phyloP scores from a whole-genome alignment of 305 asterid species.

The Fraxinus angustifolia region DNA sequence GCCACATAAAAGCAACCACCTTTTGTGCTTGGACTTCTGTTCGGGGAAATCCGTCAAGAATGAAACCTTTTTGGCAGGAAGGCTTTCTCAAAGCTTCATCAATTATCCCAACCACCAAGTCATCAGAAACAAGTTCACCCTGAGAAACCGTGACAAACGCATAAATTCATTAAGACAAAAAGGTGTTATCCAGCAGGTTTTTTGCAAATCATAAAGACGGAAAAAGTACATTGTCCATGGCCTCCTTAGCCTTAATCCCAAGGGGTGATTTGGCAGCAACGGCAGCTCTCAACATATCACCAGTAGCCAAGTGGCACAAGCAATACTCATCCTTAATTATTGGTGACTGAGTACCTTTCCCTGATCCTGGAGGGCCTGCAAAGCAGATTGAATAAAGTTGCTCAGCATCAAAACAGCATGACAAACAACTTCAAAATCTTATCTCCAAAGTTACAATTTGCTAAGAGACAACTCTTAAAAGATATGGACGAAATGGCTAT shows the following conservation, averaged over 20 bases:
- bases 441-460: slow-evolving; percentile 10
- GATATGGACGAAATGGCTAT: not conserved
- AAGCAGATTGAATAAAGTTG: not conserved
- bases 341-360: slow-evolving; percentile 94
- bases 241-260: slow-evolving; percentile 81
- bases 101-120: slow-evolving; percentile 80
- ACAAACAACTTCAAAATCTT: not conserved
- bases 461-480: not conserved
- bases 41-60: slow-evolving; percentile 95
- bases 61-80: slow-evolving; percentile 84
- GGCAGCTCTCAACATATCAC: slow-evolving; percentile 96
- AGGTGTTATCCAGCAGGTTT: slow-evolving; percentile 12
- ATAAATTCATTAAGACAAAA: slow-evolving; percentile 1
- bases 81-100: slow-evolving; percentile 85
- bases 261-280: slow-evolving; percentile 88
- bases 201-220: not conserved
- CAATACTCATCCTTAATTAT: slow-evolving; percentile 80
- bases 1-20: slow-evolving; percentile 31
- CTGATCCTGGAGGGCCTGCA: slow-evolving; percentile 95
- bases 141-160: slow-evolving; percentile 25
- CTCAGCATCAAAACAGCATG: slow-evolving; percentile 4
- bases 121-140: slow-evolving; percentile 95
- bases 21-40: slow-evolving; percentile 87
- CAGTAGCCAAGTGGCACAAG: slow-evolving; percentile 90
- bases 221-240: slow-evolving; percentile 74